Evolutionary conservation across 352 stramenopile genomes (phyloP).

Genomic region (Pythium diclinum): DNA sequence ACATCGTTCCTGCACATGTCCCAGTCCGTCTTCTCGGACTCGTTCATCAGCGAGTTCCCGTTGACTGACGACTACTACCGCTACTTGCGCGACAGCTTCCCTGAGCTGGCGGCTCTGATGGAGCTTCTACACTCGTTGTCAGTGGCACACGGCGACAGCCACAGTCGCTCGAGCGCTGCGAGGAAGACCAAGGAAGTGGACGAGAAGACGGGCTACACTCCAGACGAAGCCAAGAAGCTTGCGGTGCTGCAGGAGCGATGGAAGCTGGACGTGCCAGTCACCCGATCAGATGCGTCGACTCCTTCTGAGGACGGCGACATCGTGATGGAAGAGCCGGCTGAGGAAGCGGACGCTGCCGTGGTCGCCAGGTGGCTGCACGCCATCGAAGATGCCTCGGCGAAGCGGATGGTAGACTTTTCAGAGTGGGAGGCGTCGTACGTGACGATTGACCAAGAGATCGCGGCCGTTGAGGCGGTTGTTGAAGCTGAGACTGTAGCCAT

Average conservation of each 20-base stretch:
- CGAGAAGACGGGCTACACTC: slow-evolving; percentile 21
- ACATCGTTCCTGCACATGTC: slow-evolving; percentile 66
- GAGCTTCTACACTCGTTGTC: slow-evolving; percentile 51
- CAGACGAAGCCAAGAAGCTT: slow-evolving; percentile 32
- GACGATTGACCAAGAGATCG: background rate
- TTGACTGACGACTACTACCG: slow-evolving; percentile 62
- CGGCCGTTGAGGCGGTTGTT: background rate
- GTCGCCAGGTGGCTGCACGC: slow-evolving; percentile 38
- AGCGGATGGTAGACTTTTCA: slow-evolving; percentile 40
- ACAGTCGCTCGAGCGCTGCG: background rate
- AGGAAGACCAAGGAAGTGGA: background rate
- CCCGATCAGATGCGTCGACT: background rate
- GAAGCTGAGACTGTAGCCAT: background rate
- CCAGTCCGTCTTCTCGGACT: slow-evolving; percentile 41
- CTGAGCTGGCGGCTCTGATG: slow-evolving; percentile 67
- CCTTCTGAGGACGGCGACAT: background rate
- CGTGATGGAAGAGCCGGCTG: background rate
- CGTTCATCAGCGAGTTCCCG: slow-evolving; percentile 56
- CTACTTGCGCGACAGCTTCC: slow-evolving; percentile 60
- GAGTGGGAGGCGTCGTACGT: slow-evolving; percentile 14
- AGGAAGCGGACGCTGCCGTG: background rate
- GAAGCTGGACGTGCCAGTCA: slow-evolving; percentile 9
- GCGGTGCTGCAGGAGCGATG: slow-evolving; percentile 29
- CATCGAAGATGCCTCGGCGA: slow-evolving; percentile 25
- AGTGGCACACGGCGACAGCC: slow-evolving; percentile 1